phyloP scores from a whole-genome alignment of 129 eudicot genomes.

The Glebionis coronaria region DNA sequence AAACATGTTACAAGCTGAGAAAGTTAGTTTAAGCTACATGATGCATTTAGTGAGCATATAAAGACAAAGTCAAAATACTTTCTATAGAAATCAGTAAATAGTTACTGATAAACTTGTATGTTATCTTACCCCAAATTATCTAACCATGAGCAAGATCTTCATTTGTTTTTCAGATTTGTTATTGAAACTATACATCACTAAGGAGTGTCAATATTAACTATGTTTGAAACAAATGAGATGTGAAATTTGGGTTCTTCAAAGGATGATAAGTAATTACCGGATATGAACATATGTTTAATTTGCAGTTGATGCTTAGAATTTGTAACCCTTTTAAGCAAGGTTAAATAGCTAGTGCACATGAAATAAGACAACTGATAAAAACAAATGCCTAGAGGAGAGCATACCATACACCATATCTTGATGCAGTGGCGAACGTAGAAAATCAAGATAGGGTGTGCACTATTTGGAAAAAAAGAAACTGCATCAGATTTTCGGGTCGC shows the following conservation, averaged over 20 bases:
- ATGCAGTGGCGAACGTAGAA: no score
- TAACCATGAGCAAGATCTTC: background rate
- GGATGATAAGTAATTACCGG: background rate
- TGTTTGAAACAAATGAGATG: no score
- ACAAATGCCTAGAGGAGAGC: constrained; percentile 26
- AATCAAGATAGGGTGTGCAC: no score
- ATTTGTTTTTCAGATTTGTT: no score
- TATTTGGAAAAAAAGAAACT: no score
- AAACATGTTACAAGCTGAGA: no score
- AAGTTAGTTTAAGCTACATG: no score
- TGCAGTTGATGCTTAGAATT: background rate
- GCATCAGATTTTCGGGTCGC: no score
- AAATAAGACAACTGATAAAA: background rate
- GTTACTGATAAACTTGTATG: background rate
- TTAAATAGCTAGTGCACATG: background rate
- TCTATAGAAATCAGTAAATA: background rate
- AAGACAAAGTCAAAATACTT: constrained; percentile 6
- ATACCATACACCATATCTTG: constrained; percentile 80
- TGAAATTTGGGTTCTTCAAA: background rate
- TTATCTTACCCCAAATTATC: background rate
- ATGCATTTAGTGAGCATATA: background rate
- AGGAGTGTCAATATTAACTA: no score
- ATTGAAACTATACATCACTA: no score
- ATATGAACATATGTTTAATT: background rate
- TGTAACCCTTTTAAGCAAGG: constrained; percentile 12